phyloP scores from a whole-genome alignment of 1,284 basidiomycete species.

The Ceratobasidium theobromae region DNA sequence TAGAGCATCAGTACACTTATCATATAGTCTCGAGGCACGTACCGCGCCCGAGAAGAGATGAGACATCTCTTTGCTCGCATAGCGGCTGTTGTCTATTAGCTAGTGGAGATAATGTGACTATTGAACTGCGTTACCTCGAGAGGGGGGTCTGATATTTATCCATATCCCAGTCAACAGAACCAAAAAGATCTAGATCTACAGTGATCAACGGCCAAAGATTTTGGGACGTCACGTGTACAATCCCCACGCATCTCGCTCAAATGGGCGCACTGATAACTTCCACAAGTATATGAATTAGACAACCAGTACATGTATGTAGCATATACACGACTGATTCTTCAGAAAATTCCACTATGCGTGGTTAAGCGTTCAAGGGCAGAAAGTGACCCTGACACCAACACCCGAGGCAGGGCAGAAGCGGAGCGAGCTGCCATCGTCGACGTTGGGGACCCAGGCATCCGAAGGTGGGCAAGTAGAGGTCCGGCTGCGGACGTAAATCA shows the following conservation, averaged over 20 bases:
- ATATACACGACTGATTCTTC: not conserved
- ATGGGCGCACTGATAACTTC: not conserved
- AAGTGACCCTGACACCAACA: not conserved
- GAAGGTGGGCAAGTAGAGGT: not conserved
- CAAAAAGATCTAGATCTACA: not conserved
- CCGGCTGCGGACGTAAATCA: too few relatives aligned
- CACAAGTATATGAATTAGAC: too few relatives aligned
- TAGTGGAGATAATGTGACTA: not conserved
- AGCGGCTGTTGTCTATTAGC: conserved; percentile 64
- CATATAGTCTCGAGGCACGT: conserved; percentile 32
- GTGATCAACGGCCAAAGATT: conserved; percentile 21
- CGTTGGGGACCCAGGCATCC: not conserved
- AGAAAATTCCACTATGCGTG: not conserved
- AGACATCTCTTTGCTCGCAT: conserved; percentile 99
- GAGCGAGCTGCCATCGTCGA: not conserved
- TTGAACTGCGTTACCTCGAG: conserved; percentile 45
- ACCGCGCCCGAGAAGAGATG: conserved; percentile 92
- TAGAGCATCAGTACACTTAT: not conserved
- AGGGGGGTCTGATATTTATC: conserved; percentile 53
- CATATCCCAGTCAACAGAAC: conserved; percentile 39
- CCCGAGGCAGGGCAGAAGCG: not conserved
- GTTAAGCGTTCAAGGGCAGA: not conserved
- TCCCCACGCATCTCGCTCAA: conserved; percentile 6
- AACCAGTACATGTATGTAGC: not conserved
- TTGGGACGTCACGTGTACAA: conserved; percentile 5